Percentiles rank a stretch among this genome's conserved stretches.
Conservation (phyloP, 202 grass and related monocot species). For the Saccharum hybrid region DNA sequence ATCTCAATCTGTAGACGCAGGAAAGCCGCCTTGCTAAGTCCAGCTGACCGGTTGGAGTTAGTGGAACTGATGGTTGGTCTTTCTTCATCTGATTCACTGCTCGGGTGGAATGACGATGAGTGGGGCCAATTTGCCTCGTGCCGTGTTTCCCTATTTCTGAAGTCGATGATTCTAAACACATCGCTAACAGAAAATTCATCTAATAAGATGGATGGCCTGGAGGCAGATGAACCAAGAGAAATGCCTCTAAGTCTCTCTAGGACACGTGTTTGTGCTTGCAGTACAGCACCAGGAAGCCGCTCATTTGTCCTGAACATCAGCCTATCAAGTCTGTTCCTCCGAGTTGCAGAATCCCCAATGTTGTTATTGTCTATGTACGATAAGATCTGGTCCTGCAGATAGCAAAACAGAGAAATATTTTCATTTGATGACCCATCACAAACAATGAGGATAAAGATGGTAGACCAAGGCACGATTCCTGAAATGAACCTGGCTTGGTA, state of each 20-base stretch:
- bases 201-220: slow-evolving; percentile 63
- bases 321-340: slow-evolving; percentile 61
- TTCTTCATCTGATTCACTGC: slow-evolving; percentile 57
- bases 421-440: slow-evolving; percentile 13
- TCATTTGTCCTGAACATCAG: slow-evolving; percentile 73
- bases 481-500: background rate
- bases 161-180: slow-evolving; percentile 62
- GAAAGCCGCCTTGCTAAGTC: slow-evolving; percentile 71
- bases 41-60: slow-evolving; percentile 55
- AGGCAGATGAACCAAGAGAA: slow-evolving; percentile 65
- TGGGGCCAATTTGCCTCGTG: slow-evolving; percentile 31
- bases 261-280: slow-evolving; percentile 84
- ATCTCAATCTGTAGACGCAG: slow-evolving; percentile 59
- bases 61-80: slow-evolving; percentile 4
- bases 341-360: slow-evolving; percentile 50
- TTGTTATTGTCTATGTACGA: slow-evolving; percentile 49
- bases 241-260: slow-evolving; percentile 79
- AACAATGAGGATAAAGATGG: background rate
- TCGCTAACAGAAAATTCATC: slow-evolving; percentile 61
- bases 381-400: slow-evolving; percentile 58
- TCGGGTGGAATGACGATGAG: slow-evolving; percentile 45
- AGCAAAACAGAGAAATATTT: slow-evolving; percentile 11
- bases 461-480: slow-evolving; percentile 13
- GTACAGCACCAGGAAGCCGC: slow-evolving; percentile 72
- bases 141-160: slow-evolving; percentile 48